phyloP scores from a whole-genome alignment of 129 eudicot genomes.

The Heracleum sosnowskyi region DNA sequence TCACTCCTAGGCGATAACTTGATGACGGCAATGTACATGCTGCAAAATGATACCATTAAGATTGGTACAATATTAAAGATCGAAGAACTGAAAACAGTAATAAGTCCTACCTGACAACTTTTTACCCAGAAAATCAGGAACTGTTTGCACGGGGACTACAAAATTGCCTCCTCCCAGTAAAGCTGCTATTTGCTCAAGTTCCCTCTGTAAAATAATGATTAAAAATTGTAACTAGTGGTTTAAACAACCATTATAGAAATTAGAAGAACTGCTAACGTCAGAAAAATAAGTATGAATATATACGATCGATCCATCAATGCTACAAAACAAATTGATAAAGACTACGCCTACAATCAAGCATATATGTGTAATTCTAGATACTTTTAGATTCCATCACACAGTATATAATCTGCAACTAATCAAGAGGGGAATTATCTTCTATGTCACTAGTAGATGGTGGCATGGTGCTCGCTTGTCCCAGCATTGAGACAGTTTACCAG shows the following conservation, averaged over 20 bases:
- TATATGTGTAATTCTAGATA: neutral
- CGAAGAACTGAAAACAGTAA: neutral
- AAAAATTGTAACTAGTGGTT: neutral
- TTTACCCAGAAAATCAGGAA: conserved; percentile 67
- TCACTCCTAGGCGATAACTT: conserved; percentile 91
- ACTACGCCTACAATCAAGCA: neutral
- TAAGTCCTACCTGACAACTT: conserved; percentile 54
- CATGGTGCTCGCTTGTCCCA: neutral
- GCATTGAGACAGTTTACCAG: neutral
- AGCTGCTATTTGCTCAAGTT: conserved; percentile 77
- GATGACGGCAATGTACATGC: conserved; percentile 65
- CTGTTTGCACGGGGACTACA: conserved; percentile 88
- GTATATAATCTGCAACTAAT: neutral
- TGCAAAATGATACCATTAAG: conserved; percentile 20
- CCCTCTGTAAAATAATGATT: conserved; percentile 36
- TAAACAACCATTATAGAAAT: neutral
- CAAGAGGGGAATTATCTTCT: neutral
- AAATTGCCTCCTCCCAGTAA: conserved; percentile 92
- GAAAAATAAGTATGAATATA: neutral
- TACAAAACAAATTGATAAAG: neutral
- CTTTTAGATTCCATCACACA: neutral
- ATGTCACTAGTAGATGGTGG: neutral
- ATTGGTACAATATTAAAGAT: conserved; percentile 1
- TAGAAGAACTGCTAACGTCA: neutral
- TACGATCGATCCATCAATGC: neutral